phyloP scores from a whole-genome alignment of 352 stramenopile species.

The Phytophthora vignae region DNA sequence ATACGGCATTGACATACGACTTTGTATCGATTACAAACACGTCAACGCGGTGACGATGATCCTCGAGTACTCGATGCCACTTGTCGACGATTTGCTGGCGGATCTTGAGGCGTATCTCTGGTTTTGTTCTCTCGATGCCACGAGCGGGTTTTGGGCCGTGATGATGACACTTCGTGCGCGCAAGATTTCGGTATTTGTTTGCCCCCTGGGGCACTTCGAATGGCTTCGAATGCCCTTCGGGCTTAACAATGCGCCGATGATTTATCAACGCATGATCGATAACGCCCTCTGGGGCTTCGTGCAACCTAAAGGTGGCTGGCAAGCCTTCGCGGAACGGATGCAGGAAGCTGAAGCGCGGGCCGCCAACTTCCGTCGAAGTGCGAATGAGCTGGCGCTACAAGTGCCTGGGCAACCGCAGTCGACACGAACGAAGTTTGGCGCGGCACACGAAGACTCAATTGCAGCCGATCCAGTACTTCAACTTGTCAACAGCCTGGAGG shows the following conservation, averaged over 20 bases:
- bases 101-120: background rate
- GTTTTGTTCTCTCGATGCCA: constrained; percentile 8
- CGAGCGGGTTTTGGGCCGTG: background rate
- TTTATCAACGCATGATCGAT: constrained; percentile 7
- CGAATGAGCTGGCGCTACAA: too few species aligned
- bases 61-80: background rate
- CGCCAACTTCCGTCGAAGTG: background rate
- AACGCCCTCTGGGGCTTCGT: background rate
- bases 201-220: constrained; percentile 10
- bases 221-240: constrained; percentile 9
- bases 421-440: background rate
- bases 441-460: background rate
- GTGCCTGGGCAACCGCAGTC: background rate
- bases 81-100: background rate
- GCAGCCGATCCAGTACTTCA: background rate
- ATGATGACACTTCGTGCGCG: background rate
- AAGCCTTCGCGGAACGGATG: background rate
- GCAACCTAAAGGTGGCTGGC: background rate
- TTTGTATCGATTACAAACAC: background rate
- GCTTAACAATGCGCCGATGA: constrained; percentile 9
- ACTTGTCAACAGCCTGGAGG: background rate
- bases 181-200: constrained; percentile 5
- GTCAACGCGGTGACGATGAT: background rate
- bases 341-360: background rate
- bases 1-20: background rate